Evolutionary conservation across 352 stramenopile species (phyloP), one percentile per base, ranked within the genome.

Genomic region (Blastocystis sp.): DNA sequence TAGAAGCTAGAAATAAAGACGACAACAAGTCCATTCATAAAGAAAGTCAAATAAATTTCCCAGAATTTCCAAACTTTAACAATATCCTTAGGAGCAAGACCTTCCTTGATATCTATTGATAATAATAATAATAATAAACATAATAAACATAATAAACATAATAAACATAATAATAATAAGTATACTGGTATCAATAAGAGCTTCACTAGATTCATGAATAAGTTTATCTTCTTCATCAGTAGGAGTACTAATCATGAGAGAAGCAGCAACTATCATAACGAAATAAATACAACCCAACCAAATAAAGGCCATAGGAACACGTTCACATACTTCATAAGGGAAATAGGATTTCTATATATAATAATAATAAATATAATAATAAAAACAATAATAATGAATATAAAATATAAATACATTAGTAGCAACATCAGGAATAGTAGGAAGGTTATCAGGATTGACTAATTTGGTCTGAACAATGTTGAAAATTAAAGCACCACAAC

Each of bases 401-500:
- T n/a, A n/a, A n/a, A n/a, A n/a, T n/a, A n/a, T n/a, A n/a, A n/a
- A n/a, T n/a, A n/a, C n/a, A n/a, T n/a, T 11, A 4, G 16, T 49
- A n/a, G 34, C 4, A 35, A 31, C 52, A 1, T 42, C 54, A 11
- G 52, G 52, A 52, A 35, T 42, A n/a, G 52, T 41, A 1, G 52
- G 21, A 19, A 54, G 27, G 21, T 62, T 62, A 42, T 49, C 19
- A 18, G 52, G 52, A n/a, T 62, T 62, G 31, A 62, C 54, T 10
- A 62, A 13, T 6, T 21, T 36, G 6, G 52, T 25, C 33, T 62
- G 52, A 16, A 62, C 34, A 30, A 54, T 39, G 31, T 62, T 62
- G 52, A 62, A 62, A 37, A 62, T 48, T 32, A 62, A 27, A 34
- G 52, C 16, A 52, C 52, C 52, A 19, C 52, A 62, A 36, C 52